Conservation (phyloP, 2,329 filamentous ascomycete species). For the Penicillium sp. region DNA sequence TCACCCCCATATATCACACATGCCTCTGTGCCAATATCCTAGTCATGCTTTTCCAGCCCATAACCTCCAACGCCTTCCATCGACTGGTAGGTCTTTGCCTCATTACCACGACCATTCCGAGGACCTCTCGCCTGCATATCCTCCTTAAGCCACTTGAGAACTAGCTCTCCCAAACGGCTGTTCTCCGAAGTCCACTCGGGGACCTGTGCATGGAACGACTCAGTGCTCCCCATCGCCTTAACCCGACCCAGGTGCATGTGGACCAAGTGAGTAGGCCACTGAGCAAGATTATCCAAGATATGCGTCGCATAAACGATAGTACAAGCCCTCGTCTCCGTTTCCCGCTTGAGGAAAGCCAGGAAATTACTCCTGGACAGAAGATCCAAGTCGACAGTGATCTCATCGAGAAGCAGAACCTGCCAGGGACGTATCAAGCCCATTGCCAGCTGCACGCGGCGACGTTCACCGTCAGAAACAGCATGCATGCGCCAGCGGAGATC, state of each 20-base stretch:
- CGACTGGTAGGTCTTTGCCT: slow-evolving; percentile 52
- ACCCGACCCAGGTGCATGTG: slow-evolving; percentile 90
- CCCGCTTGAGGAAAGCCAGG: slow-evolving; percentile 75
- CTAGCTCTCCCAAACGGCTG: slow-evolving; percentile 78
- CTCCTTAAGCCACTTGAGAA: slow-evolving; percentile 78
- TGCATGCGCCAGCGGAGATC: slow-evolving; percentile 94
- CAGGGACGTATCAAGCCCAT: slow-evolving; percentile 94
- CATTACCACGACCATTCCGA: slow-evolving; percentile 56
- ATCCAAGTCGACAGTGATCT: slow-evolving; percentile 96
- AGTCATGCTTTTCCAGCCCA: slow-evolving; percentile 51
- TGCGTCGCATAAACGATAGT: slow-evolving; percentile 98
- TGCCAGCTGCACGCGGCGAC: slow-evolving; percentile 85
- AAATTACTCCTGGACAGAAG: slow-evolving; percentile 81
- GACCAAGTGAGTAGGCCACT: slow-evolving; percentile 92
- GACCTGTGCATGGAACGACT: slow-evolving; percentile 60
- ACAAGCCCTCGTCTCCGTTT: slow-evolving; percentile 77
- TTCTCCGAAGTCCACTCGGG: slow-evolving; percentile 62
- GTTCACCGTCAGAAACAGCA: slow-evolving; percentile 87
- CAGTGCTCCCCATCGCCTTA: slow-evolving; percentile 77
- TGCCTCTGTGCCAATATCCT: background rate
- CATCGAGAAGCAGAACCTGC: slow-evolving; percentile 85
- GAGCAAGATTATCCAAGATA: slow-evolving; percentile 89
- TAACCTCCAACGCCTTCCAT: slow-evolving; percentile 61
- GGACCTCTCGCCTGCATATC: slow-evolving; percentile 78
- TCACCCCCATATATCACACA: background rate